phyloP scores from a whole-genome alignment of 176 grass and related monocot species.

The Phoenix dactylifera region DNA sequence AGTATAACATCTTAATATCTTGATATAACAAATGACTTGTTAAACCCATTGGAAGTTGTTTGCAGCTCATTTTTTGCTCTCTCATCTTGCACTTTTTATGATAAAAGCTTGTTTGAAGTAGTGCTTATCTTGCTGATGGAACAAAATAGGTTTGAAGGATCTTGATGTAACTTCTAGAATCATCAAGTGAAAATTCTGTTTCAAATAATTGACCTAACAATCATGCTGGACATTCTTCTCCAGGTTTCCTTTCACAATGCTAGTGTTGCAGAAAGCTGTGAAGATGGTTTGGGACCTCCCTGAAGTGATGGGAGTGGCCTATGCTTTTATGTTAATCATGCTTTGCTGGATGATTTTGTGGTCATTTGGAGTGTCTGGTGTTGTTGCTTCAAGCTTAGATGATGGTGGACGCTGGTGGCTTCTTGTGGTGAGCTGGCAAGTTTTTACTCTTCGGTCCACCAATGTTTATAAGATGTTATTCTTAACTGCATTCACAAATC shows the following conservation, averaged over 20 bases:
- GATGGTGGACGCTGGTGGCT: slow-evolving; percentile 93
- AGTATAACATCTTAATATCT: too few relatives aligned
- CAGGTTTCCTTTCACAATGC: slow-evolving; percentile 98
- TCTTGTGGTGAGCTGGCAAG: slow-evolving; percentile 98
- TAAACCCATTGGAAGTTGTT: too few relatives aligned
- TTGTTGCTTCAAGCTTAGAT: slow-evolving; percentile 70
- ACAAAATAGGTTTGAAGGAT: background rate
- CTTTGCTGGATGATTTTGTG: slow-evolving; percentile 92
- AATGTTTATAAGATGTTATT: background rate
- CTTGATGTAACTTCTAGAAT: slow-evolving; percentile 9
- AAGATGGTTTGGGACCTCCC: slow-evolving; percentile 81
- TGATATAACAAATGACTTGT: too few relatives aligned
- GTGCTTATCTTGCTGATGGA: background rate
- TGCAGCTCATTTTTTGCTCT: background rate
- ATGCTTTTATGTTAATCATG: slow-evolving; percentile 78
- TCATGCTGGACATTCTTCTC: background rate
- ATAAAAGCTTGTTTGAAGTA: background rate
- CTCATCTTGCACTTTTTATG: background rate
- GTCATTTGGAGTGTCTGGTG: slow-evolving; percentile 85
- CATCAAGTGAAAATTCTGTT: too few relatives aligned
- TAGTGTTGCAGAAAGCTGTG: slow-evolving; percentile 85
- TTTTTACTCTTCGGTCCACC: slow-evolving; percentile 32
- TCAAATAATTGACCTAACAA: background rate
- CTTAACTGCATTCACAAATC: too few relatives aligned
- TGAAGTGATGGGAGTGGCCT: slow-evolving; percentile 68